These are phyloP conservation scores for Sphagnum magellanicum DNA, from an alignment of 228 moss, liverwort and hornwort genomes.

Conservation along the genomic window DNA sequence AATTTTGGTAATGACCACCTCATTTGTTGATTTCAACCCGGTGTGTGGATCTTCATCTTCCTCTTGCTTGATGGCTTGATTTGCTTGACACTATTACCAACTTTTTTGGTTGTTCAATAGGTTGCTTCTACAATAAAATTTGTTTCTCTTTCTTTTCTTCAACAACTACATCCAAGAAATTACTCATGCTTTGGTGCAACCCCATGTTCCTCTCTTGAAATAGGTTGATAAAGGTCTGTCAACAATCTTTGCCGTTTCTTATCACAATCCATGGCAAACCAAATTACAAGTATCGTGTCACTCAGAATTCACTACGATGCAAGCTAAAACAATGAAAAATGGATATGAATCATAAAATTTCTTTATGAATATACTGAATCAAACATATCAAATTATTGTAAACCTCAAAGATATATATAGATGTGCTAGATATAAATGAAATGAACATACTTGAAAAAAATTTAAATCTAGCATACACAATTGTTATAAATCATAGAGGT, in stretches of 20 bases:
- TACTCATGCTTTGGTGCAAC: not conserved
- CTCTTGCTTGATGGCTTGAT: not conserved
- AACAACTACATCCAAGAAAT: not conserved
- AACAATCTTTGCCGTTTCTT: not conserved
- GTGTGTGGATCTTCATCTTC: not conserved
- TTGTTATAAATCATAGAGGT: too few species aligned
- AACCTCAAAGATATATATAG: too few species aligned
- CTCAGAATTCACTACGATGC: not conserved
- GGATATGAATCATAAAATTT: not conserved
- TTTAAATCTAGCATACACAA: too few species aligned
- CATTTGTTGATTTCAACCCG: not conserved
- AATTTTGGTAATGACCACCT: not conserved
- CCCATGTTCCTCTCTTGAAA: not conserved
- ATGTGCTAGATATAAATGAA: too few species aligned
- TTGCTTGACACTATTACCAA: not conserved
- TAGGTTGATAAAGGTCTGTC: not conserved
- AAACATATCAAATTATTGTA: not conserved
- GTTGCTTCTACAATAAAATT: not conserved
- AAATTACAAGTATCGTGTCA: not conserved
- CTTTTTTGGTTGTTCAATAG: not conserved
- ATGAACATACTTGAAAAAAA: too few species aligned
- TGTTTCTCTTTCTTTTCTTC: not conserved
- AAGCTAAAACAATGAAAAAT: not conserved
- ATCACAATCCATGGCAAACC: not conserved
- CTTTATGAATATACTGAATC: not conserved